A percentile compares a stretch with the other conserved stretches of the same genome.
phyloP scores from a whole-genome alignment of 1,284 basidiomycete species.

The Tilletia walkeri region DNA sequence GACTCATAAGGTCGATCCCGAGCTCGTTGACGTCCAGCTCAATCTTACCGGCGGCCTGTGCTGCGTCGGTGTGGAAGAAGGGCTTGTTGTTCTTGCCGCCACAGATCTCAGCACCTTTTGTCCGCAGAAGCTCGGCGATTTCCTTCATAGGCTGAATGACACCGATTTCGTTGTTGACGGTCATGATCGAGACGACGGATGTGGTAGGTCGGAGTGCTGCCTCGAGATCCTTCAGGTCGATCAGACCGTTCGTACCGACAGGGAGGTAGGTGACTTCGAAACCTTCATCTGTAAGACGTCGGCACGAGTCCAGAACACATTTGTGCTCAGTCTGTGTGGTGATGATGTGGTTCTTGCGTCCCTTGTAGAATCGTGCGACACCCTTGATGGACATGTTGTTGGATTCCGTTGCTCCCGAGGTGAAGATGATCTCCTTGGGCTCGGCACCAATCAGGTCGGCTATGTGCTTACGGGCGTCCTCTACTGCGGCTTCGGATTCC shows the following conservation, averaged over 20 bases:
- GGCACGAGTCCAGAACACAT: conserved; percentile 96
- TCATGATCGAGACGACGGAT: conserved; percentile 90
- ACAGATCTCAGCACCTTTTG: conserved; percentile 64
- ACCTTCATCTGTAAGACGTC: conserved; percentile 90
- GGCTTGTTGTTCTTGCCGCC: conserved; percentile 62
- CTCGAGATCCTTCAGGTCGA: conserved; percentile 74
- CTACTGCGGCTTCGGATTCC: conserved; percentile 94
- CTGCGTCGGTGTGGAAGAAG: conserved; percentile 96
- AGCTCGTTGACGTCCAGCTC: conserved; percentile 81
- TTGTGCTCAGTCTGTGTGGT: conserved; percentile 77
- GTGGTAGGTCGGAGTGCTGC: conserved; percentile 78
- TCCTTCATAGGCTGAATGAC: conserved; percentile 97
- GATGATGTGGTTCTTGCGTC: conserved; percentile 62
- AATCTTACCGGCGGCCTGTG: conserved; percentile 78
- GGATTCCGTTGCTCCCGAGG: conserved; percentile 93
- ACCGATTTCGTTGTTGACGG: conserved; percentile 99
- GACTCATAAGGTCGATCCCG: conserved; percentile 92
- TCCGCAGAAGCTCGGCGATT: conserved; percentile 76
- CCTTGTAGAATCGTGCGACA: conserved; percentile 74
- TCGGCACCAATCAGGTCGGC: conserved; percentile 91
- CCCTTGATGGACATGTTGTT: conserved; percentile 99
- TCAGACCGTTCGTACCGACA: conserved; percentile 79
- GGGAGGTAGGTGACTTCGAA: conserved; percentile 98
- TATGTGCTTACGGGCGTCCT: conserved; percentile 84
- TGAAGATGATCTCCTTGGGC: conserved; percentile 93